Evolutionary conservation across 345 rosid species (phyloP), one percentile per base, ranked within the genome.

Genomic region (Aurinia saxatilis): DNA sequence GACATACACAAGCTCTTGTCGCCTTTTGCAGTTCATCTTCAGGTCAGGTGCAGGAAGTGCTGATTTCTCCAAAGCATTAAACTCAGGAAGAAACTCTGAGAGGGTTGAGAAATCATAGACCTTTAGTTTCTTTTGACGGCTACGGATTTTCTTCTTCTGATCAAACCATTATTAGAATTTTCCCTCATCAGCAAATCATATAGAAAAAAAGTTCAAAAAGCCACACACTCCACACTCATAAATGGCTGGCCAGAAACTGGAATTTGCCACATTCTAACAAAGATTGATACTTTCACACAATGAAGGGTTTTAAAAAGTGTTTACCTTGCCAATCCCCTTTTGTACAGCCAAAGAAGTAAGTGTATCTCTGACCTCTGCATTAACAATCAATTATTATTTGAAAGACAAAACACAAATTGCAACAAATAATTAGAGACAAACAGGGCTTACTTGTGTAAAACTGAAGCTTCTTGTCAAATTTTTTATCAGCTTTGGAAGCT

Each of bases 11-110:
- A 85, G 73, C 57, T 84, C 74, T 78, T 82, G 74, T 71, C 90
- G 81, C 25, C 80, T 74, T 77, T 79, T 93, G 78, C 90, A 80
- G 53, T 82, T 85, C 67, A 93, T 67, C 83, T 82, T 93, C 60
- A 77, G 46, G 49, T 82, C 66, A 2, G 75, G 68, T 13, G 72
- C 68, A 29, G 77, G 63, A 57, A 62, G 62, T 51, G 54, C 64
- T 63, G 79, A 71, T 50, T 61, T 64, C 54, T 35, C 42, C 40
- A 11, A 42, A 10, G 81, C 57, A 72, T 70, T 79, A 38, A 79
- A 40, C 65, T 87, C 95, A 0, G 95, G 99, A 42, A 93, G 97
- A 75, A 83, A 81, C 36, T 93, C 95, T 0, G 87, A 70, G 47
- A 90, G 91, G 12, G 63, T 14, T 33, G 99, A 66, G 56, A 93